Evolutionary conservation across 192 early-diverging fungal species (phyloP), one percentile per base, ranked within the genome.

Genomic region (Podila clonocystis): DNA sequence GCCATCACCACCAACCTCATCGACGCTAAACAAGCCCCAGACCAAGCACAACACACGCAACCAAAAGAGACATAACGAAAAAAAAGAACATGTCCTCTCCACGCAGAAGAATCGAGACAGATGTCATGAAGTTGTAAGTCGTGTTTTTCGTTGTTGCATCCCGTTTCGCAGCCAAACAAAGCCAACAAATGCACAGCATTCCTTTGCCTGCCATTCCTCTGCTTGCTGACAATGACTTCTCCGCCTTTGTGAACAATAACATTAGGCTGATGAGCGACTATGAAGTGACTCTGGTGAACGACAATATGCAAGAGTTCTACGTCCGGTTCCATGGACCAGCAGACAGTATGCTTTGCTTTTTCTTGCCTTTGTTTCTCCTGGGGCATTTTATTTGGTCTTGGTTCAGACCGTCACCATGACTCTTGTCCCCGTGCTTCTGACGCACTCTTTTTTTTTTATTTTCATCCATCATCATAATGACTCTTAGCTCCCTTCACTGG

Each of bases 241-340:
- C 22, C 17, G 12, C 13, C 33, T 22, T 41, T 30, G 41, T 45
- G 41, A 45, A 45, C 41, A 45, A 45, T 15, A 55, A 48, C 12
- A 19, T 9, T 85, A 99, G 97, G 65, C 88, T 99, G 13, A 99
- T 99, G 98, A 95, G 95, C 85, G 97, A 99, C 87, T 98, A 98
- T 86, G 97, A 99, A 83, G 97, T 99, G 30, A 96, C 94, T 29
- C 91, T 99, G 41, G 96, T 98, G 55, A 97, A 99, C 78, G 97
- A 98, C 84, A 98, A 95, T 80, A 99, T 99, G 97, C 97, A 99
- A 88, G 97, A 99, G 82, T 97, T 99, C 69, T 97, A 95, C 83
- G 92, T 99, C 48, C 85, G 92, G 36, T 98, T 99, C 73, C 87
- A 92, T 83, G 98, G 98, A 13, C 98, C 98, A 6, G 88, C 92